Conservation (phyloP, 352 stramenopile species). For the Pythium monospermum region DNA sequence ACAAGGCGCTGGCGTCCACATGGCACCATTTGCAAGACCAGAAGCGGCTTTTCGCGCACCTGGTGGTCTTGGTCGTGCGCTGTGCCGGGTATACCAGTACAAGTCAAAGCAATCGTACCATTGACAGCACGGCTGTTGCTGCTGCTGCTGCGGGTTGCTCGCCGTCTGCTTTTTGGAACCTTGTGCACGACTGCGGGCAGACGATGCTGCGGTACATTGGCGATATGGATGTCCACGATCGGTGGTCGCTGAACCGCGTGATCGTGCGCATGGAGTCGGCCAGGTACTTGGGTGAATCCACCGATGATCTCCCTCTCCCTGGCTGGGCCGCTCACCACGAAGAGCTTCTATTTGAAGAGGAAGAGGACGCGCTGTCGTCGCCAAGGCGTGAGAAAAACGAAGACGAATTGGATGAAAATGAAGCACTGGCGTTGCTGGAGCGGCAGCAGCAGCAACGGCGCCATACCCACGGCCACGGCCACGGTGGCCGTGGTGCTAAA, state of each 20-base stretch:
- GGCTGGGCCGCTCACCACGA: background rate
- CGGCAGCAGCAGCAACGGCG: constrained; percentile 30
- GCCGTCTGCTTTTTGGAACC: constrained; percentile 59
- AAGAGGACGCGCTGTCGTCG: constrained; percentile 7
- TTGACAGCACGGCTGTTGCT: no score
- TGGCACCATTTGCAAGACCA: constrained; percentile 46
- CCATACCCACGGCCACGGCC: background rate
- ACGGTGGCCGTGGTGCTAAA: constrained; percentile 12
- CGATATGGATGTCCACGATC: constrained; percentile 55
- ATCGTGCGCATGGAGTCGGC: constrained; percentile 58
- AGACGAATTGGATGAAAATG: constrained; percentile 51
- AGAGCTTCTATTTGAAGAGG: background rate
- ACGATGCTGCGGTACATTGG: constrained; percentile 49
- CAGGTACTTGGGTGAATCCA: constrained; percentile 27
- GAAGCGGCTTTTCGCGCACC: constrained; percentile 50
- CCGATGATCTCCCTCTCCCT: constrained; percentile 14
- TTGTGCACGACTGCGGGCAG: constrained; percentile 41
- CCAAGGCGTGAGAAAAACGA: constrained; percentile 12
- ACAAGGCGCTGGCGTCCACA: constrained; percentile 43
- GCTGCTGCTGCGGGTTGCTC: no score
- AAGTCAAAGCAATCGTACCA: constrained; percentile 15
- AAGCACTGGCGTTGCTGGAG: constrained; percentile 54
- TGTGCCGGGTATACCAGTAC: constrained; percentile 28
- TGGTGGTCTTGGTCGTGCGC: constrained; percentile 56
- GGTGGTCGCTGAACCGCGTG: constrained; percentile 48